A percentile compares a stretch with the other conserved stretches of the same genome.
These are phyloP conservation scores for Dryas drummondii DNA, from an alignment of 306 rosid genomes.

Conservation along the genomic window DNA sequence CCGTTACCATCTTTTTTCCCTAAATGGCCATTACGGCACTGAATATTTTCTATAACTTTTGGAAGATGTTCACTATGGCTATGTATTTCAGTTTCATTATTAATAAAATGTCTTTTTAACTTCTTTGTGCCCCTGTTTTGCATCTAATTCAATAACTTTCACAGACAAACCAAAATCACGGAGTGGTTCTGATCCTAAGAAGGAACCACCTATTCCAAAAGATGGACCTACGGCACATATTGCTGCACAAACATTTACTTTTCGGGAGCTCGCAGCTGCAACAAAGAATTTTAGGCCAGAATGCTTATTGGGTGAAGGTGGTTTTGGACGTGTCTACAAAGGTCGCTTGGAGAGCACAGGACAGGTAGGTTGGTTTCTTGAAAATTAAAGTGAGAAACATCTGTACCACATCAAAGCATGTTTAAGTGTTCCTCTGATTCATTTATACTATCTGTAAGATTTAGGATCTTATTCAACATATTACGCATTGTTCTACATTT, in stretches of 20 bases:
- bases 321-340: constrained; percentile 93
- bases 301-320: constrained; percentile 90
- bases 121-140: constrained; percentile 15
- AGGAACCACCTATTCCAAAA: constrained; percentile 69
- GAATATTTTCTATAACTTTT: constrained; percentile 3
- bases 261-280: constrained; percentile 96
- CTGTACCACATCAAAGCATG: not conserved
- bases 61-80: constrained; percentile 12
- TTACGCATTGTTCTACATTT: constrained; percentile 13
- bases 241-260: constrained; percentile 98
- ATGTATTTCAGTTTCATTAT: constrained; percentile 14
- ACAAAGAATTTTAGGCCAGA: constrained; percentile 88
- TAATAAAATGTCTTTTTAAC: not conserved
- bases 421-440: not conserved
- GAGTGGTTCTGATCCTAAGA: constrained; percentile 65
- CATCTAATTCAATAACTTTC: constrained; percentile 13
- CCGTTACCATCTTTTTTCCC: constrained; percentile 13
- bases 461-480: constrained; percentile 10
- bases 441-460: not conserved
- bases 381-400: constrained; percentile 14
- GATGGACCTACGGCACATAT: constrained; percentile 84
- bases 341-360: constrained; percentile 91
- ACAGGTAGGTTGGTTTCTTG: constrained; percentile 57
- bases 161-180: constrained; percentile 77
- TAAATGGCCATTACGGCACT: not conserved